Percentiles rank a stretch among this genome's conserved stretches.
phyloP scores from a whole-genome alignment of 305 asterid species.

The Plantago coronopus region DNA sequence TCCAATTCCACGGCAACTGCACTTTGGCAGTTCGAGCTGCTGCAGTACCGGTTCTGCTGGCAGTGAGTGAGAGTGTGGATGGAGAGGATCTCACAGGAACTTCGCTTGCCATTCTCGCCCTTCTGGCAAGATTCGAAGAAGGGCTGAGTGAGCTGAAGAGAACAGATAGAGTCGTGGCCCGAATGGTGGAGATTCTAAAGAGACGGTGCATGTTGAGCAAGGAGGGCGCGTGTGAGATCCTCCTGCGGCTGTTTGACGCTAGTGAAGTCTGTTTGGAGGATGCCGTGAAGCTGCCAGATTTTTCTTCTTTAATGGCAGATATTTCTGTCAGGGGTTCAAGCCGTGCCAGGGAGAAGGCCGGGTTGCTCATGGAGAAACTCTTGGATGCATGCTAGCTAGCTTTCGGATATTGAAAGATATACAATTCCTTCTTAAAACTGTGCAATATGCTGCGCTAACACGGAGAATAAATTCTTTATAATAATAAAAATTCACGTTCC shows the following conservation, averaged over 20 bases:
- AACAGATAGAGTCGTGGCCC: constrained; percentile 36
- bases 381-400: constrained; percentile 26
- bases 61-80: constrained; percentile 35
- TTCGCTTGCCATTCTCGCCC: constrained; percentile 45
- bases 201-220: constrained; percentile 57
- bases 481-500: too few species aligned
- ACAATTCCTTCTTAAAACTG: too few species aligned
- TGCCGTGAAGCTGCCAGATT: constrained; percentile 48
- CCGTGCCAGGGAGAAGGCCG: constrained; percentile 57
- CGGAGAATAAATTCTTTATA: too few species aligned
- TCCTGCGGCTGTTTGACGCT: constrained; percentile 61
- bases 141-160: constrained; percentile 53
- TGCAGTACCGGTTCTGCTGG: constrained; percentile 50
- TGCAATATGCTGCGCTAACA: too few species aligned
- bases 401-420: too few species aligned
- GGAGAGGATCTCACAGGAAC: constrained; percentile 64
- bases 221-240: constrained; percentile 68
- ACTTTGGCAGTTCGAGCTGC: constrained; percentile 64
- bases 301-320: constrained; percentile 58
- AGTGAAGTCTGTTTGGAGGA: constrained; percentile 51
- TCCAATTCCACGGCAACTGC: constrained; percentile 81
- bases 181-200: constrained; percentile 46
- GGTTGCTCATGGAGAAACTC: constrained; percentile 60
- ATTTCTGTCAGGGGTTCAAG: constrained; percentile 65
- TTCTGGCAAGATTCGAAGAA: constrained; percentile 63